These are phyloP conservation scores for Sicyos edulis DNA, from an alignment of 306 rosid species.

Conservation along the genomic window DNA sequence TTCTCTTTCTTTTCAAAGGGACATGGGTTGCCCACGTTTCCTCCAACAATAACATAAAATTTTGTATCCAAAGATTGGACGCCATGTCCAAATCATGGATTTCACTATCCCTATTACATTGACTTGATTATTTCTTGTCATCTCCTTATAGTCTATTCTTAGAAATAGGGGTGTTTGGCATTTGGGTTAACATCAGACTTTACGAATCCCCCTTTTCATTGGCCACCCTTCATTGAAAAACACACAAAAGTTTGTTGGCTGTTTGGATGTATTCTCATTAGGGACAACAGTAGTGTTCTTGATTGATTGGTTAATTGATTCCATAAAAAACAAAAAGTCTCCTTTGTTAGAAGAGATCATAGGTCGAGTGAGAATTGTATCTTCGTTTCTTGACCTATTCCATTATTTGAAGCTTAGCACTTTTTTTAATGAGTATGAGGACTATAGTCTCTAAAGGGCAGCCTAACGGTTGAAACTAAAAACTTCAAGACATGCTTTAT, in stretches of 20 bases:
- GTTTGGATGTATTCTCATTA: constrained; percentile 48
- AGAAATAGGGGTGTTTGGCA: constrained; percentile 30
- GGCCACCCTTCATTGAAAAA: background rate
- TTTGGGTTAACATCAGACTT: constrained; percentile 44
- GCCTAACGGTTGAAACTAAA: no score
- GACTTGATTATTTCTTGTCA: constrained; percentile 54
- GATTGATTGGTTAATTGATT: no score
- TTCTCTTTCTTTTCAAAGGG: no score
- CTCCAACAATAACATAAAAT: no score
- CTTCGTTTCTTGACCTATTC: background rate
- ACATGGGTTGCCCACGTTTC: no score
- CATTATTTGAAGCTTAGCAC: no score
- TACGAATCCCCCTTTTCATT: background rate
- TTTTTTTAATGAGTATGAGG: no score
- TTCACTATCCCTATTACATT: constrained; percentile 51
- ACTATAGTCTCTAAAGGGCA: no score
- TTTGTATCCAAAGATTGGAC: no score
- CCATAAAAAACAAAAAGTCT: no score
- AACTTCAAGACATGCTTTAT: no score
- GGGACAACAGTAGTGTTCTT: constrained; percentile 35
- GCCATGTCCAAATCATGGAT: constrained; percentile 23
- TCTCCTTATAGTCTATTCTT: constrained; percentile 32
- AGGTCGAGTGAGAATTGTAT: background rate
- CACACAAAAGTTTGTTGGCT: constrained; percentile 31
- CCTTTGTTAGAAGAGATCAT: background rate